Base-by-base conservation (phyloP, 257 asterid species). In the Plectranthus barbatus region DNA sequence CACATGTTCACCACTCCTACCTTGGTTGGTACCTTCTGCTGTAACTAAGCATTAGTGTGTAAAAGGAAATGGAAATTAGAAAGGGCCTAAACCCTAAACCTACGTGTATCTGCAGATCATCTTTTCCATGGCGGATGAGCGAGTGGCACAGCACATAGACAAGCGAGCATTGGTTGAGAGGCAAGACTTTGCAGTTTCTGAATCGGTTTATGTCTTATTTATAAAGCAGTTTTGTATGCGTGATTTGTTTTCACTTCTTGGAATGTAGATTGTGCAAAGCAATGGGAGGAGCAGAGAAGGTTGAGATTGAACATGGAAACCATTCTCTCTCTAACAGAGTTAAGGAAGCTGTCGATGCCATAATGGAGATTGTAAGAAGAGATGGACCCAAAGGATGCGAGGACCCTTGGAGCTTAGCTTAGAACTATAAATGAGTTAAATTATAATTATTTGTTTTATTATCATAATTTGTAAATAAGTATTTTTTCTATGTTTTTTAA, bases 1-100 rank as follows among this genome's bases (percentile, higher is more conserved):
- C 99, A 90, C 82, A 93, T 93, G 96, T 79, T 84, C 26, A 84
- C 75, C 69, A 85, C 91, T 14, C 96, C 97, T 48, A 85, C 94
- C 45, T 83, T 85, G 94, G 99, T 92, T 1, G 1, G 5, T 31
- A 6, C 31, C 3, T 31, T 6, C 29, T 23, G 29, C 29, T 23
- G 1, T 4, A 31, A 31, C 5, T 2, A 31, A 31, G 36, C 36
- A 31, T 31, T 31, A 31, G 36, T 31, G 5, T 34, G 40, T n/a
- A n/a, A n/a, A n/a, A n/a, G n/a, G n/a, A n/a, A n/a, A n/a, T n/a
- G n/a, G n/a, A n/a, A n/a, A n/a, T n/a, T n/a, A n/a, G n/a, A n/a
- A n/a, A n/a, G 5, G 37, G 9, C 8, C 37, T 4, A 33, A 42
- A 4, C 26, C 26, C 29, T 47, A 17, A 44, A 14, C 9, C 10